phyloP scores from a whole-genome alignment of 352 stramenopile genomes.

The Globisporangium paddicum region DNA sequence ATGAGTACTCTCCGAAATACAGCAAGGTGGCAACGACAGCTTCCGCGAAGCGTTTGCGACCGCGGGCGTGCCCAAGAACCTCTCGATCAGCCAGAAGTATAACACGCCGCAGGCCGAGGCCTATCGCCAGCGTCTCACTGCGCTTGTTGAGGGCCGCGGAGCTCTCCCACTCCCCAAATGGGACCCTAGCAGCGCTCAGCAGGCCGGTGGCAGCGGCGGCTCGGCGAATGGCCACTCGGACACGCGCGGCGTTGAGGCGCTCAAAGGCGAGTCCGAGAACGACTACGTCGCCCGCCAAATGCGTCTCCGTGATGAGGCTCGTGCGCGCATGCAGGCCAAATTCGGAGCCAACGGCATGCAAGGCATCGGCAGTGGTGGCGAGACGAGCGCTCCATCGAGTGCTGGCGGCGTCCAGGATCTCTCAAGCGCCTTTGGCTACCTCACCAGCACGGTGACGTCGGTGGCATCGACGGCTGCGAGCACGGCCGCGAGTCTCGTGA shows the following conservation, averaged over 20 bases:
- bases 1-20: background rate
- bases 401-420: constrained; percentile 47
- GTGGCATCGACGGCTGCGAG: constrained; percentile 33
- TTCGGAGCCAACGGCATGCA: constrained; percentile 73
- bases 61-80: constrained; percentile 60
- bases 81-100: constrained; percentile 81
- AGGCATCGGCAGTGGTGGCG: constrained; percentile 69
- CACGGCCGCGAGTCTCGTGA: constrained; percentile 63
- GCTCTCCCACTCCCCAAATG: constrained; percentile 54
- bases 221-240: constrained; percentile 33
- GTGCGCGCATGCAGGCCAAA: constrained; percentile 76
- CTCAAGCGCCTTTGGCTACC: constrained; percentile 66
- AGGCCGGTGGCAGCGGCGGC: constrained; percentile 5
- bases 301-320: constrained; percentile 67
- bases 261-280: constrained; percentile 76
- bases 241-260: constrained; percentile 66
- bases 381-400: constrained; percentile 37
- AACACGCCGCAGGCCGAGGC: constrained; percentile 78
- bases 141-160: constrained; percentile 55
- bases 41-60: constrained; percentile 60
- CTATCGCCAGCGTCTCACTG: constrained; percentile 57
- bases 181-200: constrained; percentile 45
- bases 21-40: constrained; percentile 67
- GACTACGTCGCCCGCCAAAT: constrained; percentile 75
- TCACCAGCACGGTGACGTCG: constrained; percentile 66